Base-by-base conservation (phyloP, 352 stramenopile species). In the Phytophthora citricola region DNA sequence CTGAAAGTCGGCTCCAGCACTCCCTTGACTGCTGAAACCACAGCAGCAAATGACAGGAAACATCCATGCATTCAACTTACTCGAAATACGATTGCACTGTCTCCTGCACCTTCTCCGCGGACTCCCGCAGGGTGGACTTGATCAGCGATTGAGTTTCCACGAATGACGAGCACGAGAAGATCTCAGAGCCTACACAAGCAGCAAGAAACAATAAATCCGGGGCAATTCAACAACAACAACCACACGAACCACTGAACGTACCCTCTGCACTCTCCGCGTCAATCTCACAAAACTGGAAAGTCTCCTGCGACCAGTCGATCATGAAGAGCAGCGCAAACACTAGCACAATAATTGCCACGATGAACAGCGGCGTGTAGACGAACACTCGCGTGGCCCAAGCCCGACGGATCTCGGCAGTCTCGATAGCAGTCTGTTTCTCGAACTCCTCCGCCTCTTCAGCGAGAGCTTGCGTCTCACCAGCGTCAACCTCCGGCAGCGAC, bases 271-370 rank as follows among this genome's bases (percentile, higher is more conserved):
- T 56, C 36, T 78, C 43, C 2, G 60, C 49, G 48, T 85, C 72
- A 38, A 80, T 48, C 22, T 75, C 51, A 49, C 79, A 87, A 17
- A 87, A 83, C 41, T 78, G 63, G 59, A 79, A 80, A 24, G 70
- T 78, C 51, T 83, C 57, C 50, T 87, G 79, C 24, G 79, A 74
- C 61, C 77, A 69, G 45, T 87, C 76, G 46, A 85, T 58, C 39
- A 57, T 71, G 36, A 87, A 75, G n/a, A 91, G 73, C n/a, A 85
- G 44, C 8, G 70, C 67, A 31, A 87, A 54, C 17, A 76, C 63
- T 32, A 91, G 36, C 24, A 80, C 64, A 54, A 82, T 64, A 43
- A 78, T 54, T 22, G 76, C 27, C 17, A 86, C 58, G 20, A 83
- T 27, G 32, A 69, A 65, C 40, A 87, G 38, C 40, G 79, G 65